Evolutionary conservation across 2,329 filamentous ascomycete genomes (phyloP).

Genomic region (Sclerotinia spermophila): DNA sequence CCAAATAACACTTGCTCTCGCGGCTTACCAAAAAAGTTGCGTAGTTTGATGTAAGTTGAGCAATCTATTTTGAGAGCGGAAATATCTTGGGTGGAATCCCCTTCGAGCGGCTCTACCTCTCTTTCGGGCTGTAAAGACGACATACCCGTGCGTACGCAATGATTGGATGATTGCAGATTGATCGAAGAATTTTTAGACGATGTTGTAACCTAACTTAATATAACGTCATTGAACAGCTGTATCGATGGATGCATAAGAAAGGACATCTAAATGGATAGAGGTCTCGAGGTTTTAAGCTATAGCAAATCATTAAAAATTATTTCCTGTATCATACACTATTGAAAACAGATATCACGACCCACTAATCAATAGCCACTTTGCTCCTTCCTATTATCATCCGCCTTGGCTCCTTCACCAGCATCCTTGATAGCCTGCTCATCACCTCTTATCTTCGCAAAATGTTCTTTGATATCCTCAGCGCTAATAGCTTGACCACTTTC

Average conservation of each 20-base stretch:
- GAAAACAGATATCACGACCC: neutral
- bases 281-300: neutral
- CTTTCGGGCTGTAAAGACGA: too few relatives aligned
- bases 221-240: neutral
- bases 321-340: neutral
- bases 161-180: neutral
- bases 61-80: too few relatives aligned
- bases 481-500: slow-evolving; percentile 84
- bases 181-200: neutral
- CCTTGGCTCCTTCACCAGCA: slow-evolving; percentile 34
- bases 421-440: slow-evolving; percentile 58
- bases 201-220: neutral
- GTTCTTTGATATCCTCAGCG: slow-evolving; percentile 92
- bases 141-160: neutral
- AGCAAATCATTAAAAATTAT: neutral
- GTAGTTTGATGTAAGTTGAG: neutral
- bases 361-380: slow-evolving; percentile 43
- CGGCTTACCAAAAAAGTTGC: neutral
- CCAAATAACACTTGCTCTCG: neutral
- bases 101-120: neutral
- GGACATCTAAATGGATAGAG: neutral
- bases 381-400: slow-evolving; percentile 41
- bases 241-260: neutral
- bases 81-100: too few relatives aligned
- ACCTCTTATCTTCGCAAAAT: slow-evolving; percentile 90